These are phyloP conservation scores for Candida coleopterorum DNA, from an alignment of 805 yeast species.

Conservation along the genomic window DNA sequence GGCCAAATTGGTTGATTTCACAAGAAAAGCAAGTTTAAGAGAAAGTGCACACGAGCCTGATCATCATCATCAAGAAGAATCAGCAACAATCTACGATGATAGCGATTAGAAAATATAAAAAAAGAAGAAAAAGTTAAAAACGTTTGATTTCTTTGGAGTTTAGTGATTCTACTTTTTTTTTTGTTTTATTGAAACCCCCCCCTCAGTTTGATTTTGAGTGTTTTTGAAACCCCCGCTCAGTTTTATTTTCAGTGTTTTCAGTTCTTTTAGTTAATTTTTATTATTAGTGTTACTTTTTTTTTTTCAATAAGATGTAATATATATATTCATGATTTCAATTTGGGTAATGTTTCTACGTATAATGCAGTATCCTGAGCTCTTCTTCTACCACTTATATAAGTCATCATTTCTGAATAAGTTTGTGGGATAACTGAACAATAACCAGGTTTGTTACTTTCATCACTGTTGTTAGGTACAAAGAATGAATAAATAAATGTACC, in stretches of 20 bases:
- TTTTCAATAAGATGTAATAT: neutral
- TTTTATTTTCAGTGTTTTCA: neutral
- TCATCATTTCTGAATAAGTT: conserved; percentile 89
- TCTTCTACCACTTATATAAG: conserved; percentile 84
- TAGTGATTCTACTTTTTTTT: neutral
- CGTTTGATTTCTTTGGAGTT: conserved; percentile 1
- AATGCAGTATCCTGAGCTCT: conserved; percentile 79
- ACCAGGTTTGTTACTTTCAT: conserved; percentile 44
- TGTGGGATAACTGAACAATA: conserved; percentile 78
- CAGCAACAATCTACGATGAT: conserved; percentile 32
- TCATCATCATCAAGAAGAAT: conserved; percentile 25
- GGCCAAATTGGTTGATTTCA: conserved; percentile 46
- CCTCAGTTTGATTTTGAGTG: too few species aligned
- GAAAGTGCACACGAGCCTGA: conserved; percentile 34
- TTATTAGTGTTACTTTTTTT: neutral
- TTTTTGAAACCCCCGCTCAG: too few species aligned
- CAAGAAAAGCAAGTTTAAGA: conserved; percentile 39
- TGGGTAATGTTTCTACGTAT: conserved; percentile 43
- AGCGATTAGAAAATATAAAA: conserved; percentile 17
- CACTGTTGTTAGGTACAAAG: conserved; percentile 65
- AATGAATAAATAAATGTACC: conserved; percentile 88
- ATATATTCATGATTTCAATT: conserved; percentile 3
- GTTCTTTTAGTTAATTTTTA: conserved; percentile 1
- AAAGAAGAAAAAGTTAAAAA: neutral
- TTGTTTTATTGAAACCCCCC: conserved; percentile 1